Evolutionary conservation across 768 basidiomycete genomes (phyloP), one percentile per base, ranked within the genome.

Genomic region (Psilocybe sp.): DNA sequence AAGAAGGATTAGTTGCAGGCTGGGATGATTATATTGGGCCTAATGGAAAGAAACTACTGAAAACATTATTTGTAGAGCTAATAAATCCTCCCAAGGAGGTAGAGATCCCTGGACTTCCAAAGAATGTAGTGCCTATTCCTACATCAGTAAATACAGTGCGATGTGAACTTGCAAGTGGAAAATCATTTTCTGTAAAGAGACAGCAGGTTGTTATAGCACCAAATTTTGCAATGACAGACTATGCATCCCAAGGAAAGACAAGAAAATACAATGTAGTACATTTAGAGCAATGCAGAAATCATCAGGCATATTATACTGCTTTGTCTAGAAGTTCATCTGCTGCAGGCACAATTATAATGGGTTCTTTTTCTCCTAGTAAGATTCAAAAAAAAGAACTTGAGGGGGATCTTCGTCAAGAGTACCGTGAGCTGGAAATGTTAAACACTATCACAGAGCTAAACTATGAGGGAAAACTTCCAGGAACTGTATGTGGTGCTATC

Each of bases 161-260:
- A 39, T 52, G 50, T 19, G 18, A 13, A 37, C n/a, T 53, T 1
- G 53, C 49, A 2, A 51, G 55, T 47, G 65, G 60, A 47, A 34
- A 15, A 3, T n/a, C 10, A 1, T 16, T 65, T 0, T 40, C 19
- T 9, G 47, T 71, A 9, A 42, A 47, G 6, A 13, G 64, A 9
- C 44, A 57, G 14, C 69, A 69, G 38, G 60, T 68, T 0, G 34
- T 52, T 7, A 39, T 69, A 0, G 19, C 64, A 0, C 54, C 57
- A 1, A 67, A 66, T 53, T 70, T 68, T 58, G 59, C 64, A 3
- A 68, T 69, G 63, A 70, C 68, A 0, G 68, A 69, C 38, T 70
- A 67, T 50, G 41, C 62, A 1, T 63, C 61, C 0, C 70, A 72
- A 48, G 70, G 69, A 0, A 67, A 65, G 42, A 65, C 68, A 3